Evolutionary conservation across 345 rosid genomes (phyloP).

Genomic region (Rhodomyrtus tomentosa): DNA sequence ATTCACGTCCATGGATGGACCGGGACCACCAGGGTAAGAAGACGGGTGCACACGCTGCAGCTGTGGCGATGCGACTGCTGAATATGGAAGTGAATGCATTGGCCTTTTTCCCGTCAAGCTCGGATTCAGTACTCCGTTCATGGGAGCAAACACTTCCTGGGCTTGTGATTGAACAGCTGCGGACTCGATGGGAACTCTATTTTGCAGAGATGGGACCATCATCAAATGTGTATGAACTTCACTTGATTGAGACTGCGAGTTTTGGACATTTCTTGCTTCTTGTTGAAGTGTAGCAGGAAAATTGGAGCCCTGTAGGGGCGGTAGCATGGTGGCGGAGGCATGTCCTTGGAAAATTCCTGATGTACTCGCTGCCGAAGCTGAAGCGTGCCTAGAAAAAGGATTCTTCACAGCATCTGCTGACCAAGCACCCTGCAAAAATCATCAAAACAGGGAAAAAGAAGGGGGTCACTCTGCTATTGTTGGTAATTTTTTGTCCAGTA

Average conservation of each 20-base stretch:
- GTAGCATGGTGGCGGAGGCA: neutral
- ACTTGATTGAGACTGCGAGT: neutral
- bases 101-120: neutral
- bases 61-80: neutral
- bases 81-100: neutral
- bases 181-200: neutral
- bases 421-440: conserved; percentile 62
- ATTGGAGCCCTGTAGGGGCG: neutral
- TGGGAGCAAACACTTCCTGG: neutral
- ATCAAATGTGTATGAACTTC: neutral
- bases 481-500: neutral
- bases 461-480: neutral
- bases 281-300: neutral
- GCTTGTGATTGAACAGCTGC: neutral
- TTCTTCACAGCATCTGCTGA: conserved; percentile 40
- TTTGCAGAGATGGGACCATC: neutral
- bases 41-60: neutral
- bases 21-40: neutral
- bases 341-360: neutral
- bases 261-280: neutral
- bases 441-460: neutral
- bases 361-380: conserved; percentile 7
- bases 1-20: neutral
- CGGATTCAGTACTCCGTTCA: neutral
- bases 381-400: conserved; percentile 46